Evolutionary conservation across 352 stramenopile species (phyloP), one percentile per base, ranked within the genome.

Genomic region (Achlya hypogyna): DNA sequence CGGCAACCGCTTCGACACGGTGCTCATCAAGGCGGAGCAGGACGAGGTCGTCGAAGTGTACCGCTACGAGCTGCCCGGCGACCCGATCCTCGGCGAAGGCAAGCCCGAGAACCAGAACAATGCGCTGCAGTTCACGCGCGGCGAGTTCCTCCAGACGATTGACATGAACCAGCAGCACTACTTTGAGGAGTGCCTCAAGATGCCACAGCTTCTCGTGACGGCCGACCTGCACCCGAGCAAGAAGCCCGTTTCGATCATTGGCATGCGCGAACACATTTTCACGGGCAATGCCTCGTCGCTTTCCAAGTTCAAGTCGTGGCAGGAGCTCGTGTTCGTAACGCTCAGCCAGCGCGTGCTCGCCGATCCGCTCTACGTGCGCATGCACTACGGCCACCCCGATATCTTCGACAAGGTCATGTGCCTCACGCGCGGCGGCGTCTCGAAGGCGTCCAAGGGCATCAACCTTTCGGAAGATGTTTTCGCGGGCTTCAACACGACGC

Each of bases 391-490:
- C 73, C 85, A 94, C 72, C 85, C 85, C 9, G 85, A 94, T 85
- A 91, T 92, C 28, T 92, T 94, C 56, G 83, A 94, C 63, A 92
- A 92, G 70, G 47, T 91, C 43, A 89, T 91, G 69, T 81, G 78
- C 5, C 89, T 94, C 77, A 76, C 74, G 20, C 86, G 74, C 12
- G 85, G 85, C 71, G 85, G 85, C 34, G 89, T 82, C 29, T 81
- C 85, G 5, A 94, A 94, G 75, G 76, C 85, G 5, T 91, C 81
- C 0, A 93, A 91, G 75, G 85, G 85, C 52, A 70, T 94, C 43
- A 92, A 94, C 53, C 72, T 94, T 53, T 91, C 82, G 0, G 85
- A 94, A 84, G 85, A 94, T 86, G 90, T 94, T 64, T 94, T 94
- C 43, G 81, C 82, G 35, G 85, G 85, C 79, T 94, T 92, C 69